Conservation (phyloP, 345 rosid species). For the sweet orange (Citrus sinensis) region DNA sequence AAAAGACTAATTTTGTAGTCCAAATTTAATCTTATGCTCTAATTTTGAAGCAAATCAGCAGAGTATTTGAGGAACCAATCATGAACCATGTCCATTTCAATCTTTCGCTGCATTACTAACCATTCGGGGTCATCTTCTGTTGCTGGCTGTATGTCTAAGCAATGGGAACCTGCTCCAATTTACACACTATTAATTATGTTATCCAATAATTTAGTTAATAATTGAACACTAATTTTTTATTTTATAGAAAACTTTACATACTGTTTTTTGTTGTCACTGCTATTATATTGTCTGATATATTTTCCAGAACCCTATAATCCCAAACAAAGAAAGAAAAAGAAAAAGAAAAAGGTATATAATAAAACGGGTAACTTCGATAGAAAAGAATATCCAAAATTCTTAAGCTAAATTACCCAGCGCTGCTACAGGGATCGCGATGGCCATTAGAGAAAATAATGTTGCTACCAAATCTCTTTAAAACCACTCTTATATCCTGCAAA, state of each 20-base stretch:
- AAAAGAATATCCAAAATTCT: too few species aligned
- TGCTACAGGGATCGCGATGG: too few species aligned
- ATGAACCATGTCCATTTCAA: conserved; percentile 3
- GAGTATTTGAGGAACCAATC: conserved; percentile 21
- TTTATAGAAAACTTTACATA: background rate
- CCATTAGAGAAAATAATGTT: too few species aligned
- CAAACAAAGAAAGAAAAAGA: background rate
- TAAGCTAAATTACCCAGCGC: too few species aligned
- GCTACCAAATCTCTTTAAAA: too few species aligned
- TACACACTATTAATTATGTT: too few species aligned
- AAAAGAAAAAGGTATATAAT: background rate
- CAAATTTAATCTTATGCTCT: background rate
- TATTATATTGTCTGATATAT: conserved; percentile 15
- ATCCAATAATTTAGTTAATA: too few species aligned
- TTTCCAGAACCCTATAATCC: conserved; percentile 12
- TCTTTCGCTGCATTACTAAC: conserved; percentile 5
- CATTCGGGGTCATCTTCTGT: conserved; percentile 18
- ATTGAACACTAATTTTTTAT: too few species aligned
- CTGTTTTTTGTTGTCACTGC: background rate
- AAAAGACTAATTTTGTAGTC: background rate
- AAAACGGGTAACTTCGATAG: background rate
- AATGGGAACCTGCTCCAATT: conserved; percentile 20
- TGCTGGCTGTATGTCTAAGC: conserved; percentile 12
- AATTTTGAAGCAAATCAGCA: conserved; percentile 2
- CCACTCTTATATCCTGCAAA: too few species aligned